These are phyloP conservation scores for Nitzschia sp. DNA, from an alignment of 108 stramenopile species.

Conservation along the genomic window DNA sequence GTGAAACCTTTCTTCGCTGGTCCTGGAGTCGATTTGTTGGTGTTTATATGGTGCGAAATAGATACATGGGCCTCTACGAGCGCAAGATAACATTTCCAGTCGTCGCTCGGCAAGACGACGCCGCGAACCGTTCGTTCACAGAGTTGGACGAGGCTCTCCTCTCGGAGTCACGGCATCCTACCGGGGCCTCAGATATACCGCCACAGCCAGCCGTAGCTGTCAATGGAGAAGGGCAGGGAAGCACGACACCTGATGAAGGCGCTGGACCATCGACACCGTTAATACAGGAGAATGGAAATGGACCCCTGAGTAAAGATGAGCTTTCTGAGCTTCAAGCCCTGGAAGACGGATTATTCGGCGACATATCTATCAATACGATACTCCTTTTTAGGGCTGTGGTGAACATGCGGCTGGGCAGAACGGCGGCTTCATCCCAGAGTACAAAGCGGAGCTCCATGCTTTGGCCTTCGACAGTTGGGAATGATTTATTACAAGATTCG, in stretches of 20 bases:
- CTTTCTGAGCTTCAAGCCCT: constrained; percentile 38
- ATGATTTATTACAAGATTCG: constrained; percentile 25
- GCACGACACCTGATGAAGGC: constrained; percentile 4
- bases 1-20: constrained; percentile 49
- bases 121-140: not conserved
- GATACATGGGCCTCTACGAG: constrained; percentile 59
- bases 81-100: constrained; percentile 14
- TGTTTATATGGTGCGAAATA: constrained; percentile 24
- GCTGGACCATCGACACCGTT: not conserved
- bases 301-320: constrained; percentile 40
- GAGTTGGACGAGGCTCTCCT: not conserved
- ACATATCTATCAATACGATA: constrained; percentile 53
- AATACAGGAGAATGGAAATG: not conserved
- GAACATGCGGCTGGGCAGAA: constrained; percentile 23
- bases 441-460: not conserved
- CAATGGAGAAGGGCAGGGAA: constrained; percentile 1
- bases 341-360: constrained; percentile 54
- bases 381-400: constrained; percentile 59
- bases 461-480: constrained; percentile 17
- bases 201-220: not conserved
- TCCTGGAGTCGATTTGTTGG: constrained; percentile 51
- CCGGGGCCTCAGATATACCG: not conserved
- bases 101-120: not conserved
- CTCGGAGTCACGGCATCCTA: not conserved
- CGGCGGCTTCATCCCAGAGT: not conserved